Evolutionary conservation across 371 early-diverging fungal species (phyloP).

Genomic region (Lichtheimia ramosa): DNA sequence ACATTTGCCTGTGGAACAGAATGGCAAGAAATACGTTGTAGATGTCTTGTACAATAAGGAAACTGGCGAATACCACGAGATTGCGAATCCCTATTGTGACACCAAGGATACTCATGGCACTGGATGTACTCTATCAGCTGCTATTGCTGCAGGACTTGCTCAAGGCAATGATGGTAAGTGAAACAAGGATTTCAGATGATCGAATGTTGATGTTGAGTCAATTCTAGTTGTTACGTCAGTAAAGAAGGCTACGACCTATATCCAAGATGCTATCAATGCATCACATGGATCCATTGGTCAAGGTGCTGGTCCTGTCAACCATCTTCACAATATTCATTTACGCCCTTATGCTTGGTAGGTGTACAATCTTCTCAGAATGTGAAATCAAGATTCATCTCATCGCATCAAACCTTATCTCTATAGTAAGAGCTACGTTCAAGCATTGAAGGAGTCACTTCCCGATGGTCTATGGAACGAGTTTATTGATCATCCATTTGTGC

Average conservation of each 20-base stretch:
- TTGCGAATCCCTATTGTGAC: slow-evolving; percentile 55
- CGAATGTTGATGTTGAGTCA: neutral
- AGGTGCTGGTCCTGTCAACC: slow-evolving; percentile 80
- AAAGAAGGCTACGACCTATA: slow-evolving; percentile 50
- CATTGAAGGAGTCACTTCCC: slow-evolving; percentile 39
- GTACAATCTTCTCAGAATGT: too few species aligned
- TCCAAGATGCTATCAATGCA: slow-evolving; percentile 58
- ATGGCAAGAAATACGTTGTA: slow-evolving; percentile 34
- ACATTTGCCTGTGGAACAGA: slow-evolving; percentile 61
- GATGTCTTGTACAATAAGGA: slow-evolving; percentile 67
- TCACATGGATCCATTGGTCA: slow-evolving; percentile 52
- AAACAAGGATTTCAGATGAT: neutral
- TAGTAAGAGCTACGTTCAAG: slow-evolving; percentile 54
- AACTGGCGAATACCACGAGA: slow-evolving; percentile 33
- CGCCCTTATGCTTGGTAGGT: slow-evolving; percentile 52
- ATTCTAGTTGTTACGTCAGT: slow-evolving; percentile 47
- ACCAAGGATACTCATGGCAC: slow-evolving; percentile 83
- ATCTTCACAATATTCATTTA: slow-evolving; percentile 56
- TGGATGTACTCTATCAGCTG: slow-evolving; percentile 84
- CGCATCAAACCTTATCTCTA: slow-evolving; percentile 4
- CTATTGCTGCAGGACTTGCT: slow-evolving; percentile 74
- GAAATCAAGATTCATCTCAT: neutral
- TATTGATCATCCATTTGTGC: slow-evolving; percentile 75
- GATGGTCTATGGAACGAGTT: slow-evolving; percentile 67
- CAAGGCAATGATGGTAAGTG: slow-evolving; percentile 49